Conservation (phyloP, 106 monocot species). For the Vanilla planifolia region DNA sequence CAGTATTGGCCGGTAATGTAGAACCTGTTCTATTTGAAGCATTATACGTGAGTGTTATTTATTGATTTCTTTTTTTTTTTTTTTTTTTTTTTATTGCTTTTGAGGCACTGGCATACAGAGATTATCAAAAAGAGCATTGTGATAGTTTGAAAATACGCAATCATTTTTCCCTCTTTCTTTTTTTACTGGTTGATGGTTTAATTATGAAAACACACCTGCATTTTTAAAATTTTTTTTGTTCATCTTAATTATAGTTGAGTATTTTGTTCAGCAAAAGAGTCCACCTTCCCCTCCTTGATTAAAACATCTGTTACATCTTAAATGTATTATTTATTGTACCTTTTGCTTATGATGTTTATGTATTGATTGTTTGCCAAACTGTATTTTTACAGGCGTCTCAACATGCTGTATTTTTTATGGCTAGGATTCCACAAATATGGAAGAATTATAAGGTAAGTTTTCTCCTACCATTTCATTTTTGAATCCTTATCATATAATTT, state of each 20-base stretch:
- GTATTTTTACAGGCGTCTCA: conserved; percentile 70
- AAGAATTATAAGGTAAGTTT: conserved; percentile 61
- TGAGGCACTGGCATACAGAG: no score
- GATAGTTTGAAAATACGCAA: no score
- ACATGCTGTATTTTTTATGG: conserved; percentile 94
- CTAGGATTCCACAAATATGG: conserved; percentile 98
- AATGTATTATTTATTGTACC: not conserved
- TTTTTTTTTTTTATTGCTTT: no score
- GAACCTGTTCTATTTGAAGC: conserved; percentile 91
- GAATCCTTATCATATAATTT: no score
- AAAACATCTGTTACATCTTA: not conserved
- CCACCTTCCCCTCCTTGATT: not conserved
- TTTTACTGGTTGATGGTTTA: not conserved
- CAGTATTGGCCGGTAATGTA: conserved; percentile 74
- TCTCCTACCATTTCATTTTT: not conserved
- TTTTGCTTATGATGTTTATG: not conserved
- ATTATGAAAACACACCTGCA: no score
- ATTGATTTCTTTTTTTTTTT: no score
- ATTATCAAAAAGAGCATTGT: no score
- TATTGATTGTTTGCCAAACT: not conserved
- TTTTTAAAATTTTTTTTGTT: not conserved
- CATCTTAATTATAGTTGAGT: not conserved
- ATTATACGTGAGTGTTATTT: conserved; percentile 61
- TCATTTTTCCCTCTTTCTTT: not conserved
- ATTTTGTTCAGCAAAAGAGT: not conserved